Evolutionary conservation across 306 rosid species (phyloP), one percentile per base, ranked within the genome.

Genomic region (Lathyrus tuberosus): DNA sequence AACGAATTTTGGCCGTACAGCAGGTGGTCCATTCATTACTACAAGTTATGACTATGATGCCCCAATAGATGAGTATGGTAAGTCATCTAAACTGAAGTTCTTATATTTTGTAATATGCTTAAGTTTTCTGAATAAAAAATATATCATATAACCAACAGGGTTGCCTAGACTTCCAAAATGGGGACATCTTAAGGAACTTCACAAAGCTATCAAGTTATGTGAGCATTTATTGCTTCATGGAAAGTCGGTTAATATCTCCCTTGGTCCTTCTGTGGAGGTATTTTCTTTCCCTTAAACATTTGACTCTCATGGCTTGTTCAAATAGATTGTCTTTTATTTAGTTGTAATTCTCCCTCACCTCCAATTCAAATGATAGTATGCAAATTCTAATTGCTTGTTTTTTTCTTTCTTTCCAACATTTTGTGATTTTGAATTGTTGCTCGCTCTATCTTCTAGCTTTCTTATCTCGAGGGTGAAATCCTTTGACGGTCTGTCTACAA

Each of bases 1-100:
- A 79, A 93, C 96, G 57, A 93, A 93, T 80, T 93, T 93, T 76
- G 98, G 97, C 61, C 96, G 98, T 37, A 90, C 97, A 59, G 84
- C 98, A 14, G 98, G 98, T 64, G 98, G 98, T 71, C 97, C 98
- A 69, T 93, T 93, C 80, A 88, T 93, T 56, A 93, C 98, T 38
- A 93, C 98, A 60, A 93, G 98, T 85, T 93, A 93, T 73, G 98
- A 93, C 83, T 93, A 93, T 41, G 93, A 93, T 77, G 98, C 98
- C 41, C 98, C 98, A 5, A 69, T 93, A 72, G 98, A 93, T 70
- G 96, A 93, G 88, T 93, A 90, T 78, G 96, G 98, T 92, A 73
- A 83, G 67, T n/a, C 63, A 17, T 62, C 74, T 14, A 8, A 47
- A 74, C 61, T 24, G 0, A 40, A 72, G 60, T 68, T 79, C 62